Conservation (phyloP, 2,329 filamentous ascomycete genomes). For the Phialocephala sp. region DNA sequence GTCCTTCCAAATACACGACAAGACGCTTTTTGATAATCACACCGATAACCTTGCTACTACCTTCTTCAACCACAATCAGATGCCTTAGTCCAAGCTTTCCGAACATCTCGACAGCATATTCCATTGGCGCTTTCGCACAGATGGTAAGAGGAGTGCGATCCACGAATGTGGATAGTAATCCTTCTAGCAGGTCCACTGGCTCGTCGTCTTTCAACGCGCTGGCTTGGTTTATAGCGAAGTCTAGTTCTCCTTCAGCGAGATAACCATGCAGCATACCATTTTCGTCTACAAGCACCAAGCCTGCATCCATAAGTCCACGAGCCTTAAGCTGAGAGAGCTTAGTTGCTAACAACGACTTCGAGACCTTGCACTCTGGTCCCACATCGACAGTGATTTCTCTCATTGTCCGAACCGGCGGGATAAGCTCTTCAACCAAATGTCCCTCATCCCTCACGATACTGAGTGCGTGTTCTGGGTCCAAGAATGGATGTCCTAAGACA, state of each 20-base stretch:
- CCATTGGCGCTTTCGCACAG: conserved; percentile 57
- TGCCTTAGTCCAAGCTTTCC: conserved; percentile 60
- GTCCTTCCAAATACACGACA: conserved; percentile 55
- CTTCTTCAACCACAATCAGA: conserved; percentile 58
- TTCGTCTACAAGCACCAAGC: conserved; percentile 59
- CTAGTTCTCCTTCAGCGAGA: conserved; percentile 58
- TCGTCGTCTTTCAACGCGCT: conserved; percentile 35
- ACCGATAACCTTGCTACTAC: conserved; percentile 55
- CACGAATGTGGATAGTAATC: conserved; percentile 52
- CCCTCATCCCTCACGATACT: conserved; percentile 47
- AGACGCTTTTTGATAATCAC: conserved; percentile 64
- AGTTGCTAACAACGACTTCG: conserved; percentile 46
- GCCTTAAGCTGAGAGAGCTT: conserved; percentile 54
- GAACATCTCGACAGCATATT: conserved; percentile 66
- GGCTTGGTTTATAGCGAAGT: conserved; percentile 50
- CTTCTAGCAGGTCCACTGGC: conserved; percentile 43
- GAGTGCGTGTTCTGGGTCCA: conserved; percentile 57
- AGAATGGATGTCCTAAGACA: conserved; percentile 62
- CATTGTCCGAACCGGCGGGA: conserved; percentile 61
- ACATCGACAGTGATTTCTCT: conserved; percentile 58
- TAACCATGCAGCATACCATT: conserved; percentile 58
- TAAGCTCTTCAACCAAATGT: conserved; percentile 51
- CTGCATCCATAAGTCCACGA: conserved; percentile 61
- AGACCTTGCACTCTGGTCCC: conserved; percentile 50
- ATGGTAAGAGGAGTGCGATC: conserved; percentile 59